phyloP scores from a whole-genome alignment of 139 green algal genomes.

The Micractinium sp. region DNA sequence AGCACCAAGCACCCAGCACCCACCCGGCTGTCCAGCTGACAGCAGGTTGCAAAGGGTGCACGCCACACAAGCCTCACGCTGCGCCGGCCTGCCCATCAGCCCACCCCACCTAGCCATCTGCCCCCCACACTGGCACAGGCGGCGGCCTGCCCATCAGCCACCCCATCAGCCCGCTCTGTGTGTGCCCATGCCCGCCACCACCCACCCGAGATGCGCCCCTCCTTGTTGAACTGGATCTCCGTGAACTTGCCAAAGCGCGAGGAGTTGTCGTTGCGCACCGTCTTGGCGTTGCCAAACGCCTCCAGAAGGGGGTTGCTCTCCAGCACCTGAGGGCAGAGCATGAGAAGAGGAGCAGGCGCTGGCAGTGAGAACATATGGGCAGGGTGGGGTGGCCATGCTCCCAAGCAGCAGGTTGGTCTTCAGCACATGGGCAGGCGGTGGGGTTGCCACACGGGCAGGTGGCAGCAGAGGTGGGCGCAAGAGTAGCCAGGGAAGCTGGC shows the following conservation, averaged over 20 bases:
- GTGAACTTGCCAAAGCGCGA: conserved; percentile 99
- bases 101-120: no score
- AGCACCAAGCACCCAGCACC: neutral
- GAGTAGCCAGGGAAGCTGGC: neutral
- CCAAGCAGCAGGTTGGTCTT: neutral
- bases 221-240: conserved; percentile 96
- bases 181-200: neutral
- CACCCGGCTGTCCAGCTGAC: no score
- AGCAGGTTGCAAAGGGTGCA: no score
- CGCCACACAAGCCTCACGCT: no score
- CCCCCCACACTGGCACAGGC: no score
- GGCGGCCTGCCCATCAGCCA: neutral
- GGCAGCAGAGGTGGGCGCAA: no score
- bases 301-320: conserved; percentile 98
- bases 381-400: no score
- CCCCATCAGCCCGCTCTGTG: neutral
- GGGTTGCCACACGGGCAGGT: neutral
- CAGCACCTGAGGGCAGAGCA: conserved; percentile 72
- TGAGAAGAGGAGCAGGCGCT: neutral
- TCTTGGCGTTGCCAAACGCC: conserved; percentile 99
- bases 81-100: no score
- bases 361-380: no score
- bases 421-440: neutral
- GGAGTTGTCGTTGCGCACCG: conserved; percentile 97
- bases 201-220: conserved; percentile 75